These are phyloP conservation scores for Solanum lignicaule DNA, from an alignment of 257 asterid species.

Conservation along the genomic window DNA sequence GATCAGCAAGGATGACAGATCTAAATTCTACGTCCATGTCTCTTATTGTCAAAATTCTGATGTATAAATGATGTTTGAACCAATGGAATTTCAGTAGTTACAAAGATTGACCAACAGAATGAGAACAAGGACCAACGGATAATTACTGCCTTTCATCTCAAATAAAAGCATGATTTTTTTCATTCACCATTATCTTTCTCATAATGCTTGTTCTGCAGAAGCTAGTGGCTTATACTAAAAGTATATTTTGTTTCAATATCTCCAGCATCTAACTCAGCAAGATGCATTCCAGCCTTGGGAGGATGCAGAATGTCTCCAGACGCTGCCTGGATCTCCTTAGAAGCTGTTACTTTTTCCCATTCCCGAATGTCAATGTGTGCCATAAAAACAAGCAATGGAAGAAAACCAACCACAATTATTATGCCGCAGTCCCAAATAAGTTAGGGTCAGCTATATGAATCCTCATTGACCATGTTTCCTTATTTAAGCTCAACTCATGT, in stretches of 20 bases:
- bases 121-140: neutral
- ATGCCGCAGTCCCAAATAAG: neutral
- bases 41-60: neutral
- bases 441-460: neutral
- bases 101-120: neutral
- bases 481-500: neutral
- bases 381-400: neutral
- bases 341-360: constrained; percentile 1
- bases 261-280: constrained; percentile 9
- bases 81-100: neutral
- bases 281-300: constrained; percentile 19
- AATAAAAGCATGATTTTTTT: neutral
- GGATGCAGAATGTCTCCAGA: constrained; percentile 7
- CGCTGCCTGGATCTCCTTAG: neutral
- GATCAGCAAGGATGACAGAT: neutral
- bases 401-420: neutral
- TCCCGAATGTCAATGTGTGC: neutral
- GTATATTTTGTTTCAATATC: neutral
- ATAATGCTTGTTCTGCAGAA: neutral
- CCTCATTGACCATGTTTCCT: neutral
- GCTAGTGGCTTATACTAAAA: neutral
- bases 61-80: neutral
- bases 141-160: neutral
- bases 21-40: neutral
- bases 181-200: neutral